Percentiles rank a stretch among this genome's conserved stretches.
phyloP scores from a whole-genome alignment of 139 green algal species.

The Micromonas commoda region DNA sequence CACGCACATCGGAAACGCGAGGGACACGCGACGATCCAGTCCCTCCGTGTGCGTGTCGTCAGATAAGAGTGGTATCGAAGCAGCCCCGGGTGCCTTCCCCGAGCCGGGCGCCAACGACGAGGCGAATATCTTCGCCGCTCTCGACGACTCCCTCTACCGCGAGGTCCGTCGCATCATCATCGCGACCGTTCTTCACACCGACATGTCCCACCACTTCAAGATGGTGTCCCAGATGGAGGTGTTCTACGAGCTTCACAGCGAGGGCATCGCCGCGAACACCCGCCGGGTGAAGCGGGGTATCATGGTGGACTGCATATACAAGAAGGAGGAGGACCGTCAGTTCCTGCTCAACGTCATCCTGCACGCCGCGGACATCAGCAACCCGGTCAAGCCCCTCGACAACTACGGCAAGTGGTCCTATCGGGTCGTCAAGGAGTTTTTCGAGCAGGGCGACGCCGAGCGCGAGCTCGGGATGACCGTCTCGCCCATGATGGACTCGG shows the following conservation, averaged over 20 bases:
- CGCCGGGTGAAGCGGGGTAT: background rate
- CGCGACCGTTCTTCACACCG: conserved; percentile 54
- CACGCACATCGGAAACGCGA: too few species aligned
- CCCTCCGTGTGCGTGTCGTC: too few species aligned
- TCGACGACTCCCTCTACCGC: conserved; percentile 43
- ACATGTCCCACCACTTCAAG: conserved; percentile 64
- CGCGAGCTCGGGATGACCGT: conserved; percentile 38
- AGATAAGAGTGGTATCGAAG: background rate
- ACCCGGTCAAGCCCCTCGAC: conserved; percentile 46
- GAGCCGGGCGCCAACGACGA: conserved; percentile 9
- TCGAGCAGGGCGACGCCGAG: conserved; percentile 58
- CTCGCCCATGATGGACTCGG: conserved; percentile 53
- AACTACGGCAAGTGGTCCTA: conserved; percentile 50
- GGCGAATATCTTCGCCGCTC: conserved; percentile 28
- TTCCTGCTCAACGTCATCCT: conserved; percentile 55
- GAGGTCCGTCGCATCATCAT: conserved; percentile 51
- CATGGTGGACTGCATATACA: conserved; percentile 27
- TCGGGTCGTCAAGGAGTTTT: conserved; percentile 59
- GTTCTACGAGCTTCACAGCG: conserved; percentile 49
- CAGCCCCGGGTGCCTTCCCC: conserved; percentile 38
- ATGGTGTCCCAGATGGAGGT: conserved; percentile 58
- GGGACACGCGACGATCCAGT: too few species aligned
- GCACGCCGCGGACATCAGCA: conserved; percentile 61
- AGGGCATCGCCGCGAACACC: background rate
- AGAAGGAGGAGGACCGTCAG: conserved; percentile 47